Percentiles rank a stretch among this genome's conserved stretches.
Evolutionary conservation across 2,329 filamentous ascomycete genomes (phyloP).

Genomic region (Aureobasidium sp.): DNA sequence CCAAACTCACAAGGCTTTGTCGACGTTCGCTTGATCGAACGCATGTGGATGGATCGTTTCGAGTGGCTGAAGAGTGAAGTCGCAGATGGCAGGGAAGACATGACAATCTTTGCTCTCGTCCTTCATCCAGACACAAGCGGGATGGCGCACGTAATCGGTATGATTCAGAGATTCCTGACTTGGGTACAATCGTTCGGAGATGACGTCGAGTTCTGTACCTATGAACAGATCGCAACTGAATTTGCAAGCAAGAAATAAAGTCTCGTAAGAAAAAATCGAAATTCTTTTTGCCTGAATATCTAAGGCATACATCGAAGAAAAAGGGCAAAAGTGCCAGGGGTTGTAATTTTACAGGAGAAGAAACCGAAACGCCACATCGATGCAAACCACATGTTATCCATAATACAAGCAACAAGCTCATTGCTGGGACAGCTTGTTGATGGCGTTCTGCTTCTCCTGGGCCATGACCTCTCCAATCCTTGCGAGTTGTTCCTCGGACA

Average conservation of each 20-base stretch:
- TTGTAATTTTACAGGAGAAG: slow-evolving; percentile 9
- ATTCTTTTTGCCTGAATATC: neutral
- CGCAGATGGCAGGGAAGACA: slow-evolving; percentile 28
- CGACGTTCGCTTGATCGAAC: slow-evolving; percentile 49
- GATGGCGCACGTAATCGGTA: slow-evolving; percentile 55
- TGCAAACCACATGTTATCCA: slow-evolving; percentile 11
- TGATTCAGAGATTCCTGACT: slow-evolving; percentile 45
- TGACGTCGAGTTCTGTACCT: slow-evolving; percentile 41
- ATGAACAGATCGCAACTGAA: slow-evolving; percentile 36
- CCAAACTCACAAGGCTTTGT: slow-evolving; percentile 53
- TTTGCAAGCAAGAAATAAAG: slow-evolving; percentile 19
- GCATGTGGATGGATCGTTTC: slow-evolving; percentile 55
- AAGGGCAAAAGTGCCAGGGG: neutral
- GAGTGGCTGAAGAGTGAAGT: slow-evolving; percentile 43
- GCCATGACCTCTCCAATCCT: slow-evolving; percentile 37
- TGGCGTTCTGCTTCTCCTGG: slow-evolving; percentile 14
- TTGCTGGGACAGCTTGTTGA: slow-evolving; percentile 7
- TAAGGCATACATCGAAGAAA: neutral
- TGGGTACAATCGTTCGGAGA: slow-evolving; percentile 44
- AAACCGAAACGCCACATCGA: slow-evolving; percentile 8
- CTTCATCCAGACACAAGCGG: slow-evolving; percentile 54
- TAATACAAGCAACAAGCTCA: slow-evolving; percentile 5
- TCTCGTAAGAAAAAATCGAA: neutral
- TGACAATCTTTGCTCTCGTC: slow-evolving; percentile 45
- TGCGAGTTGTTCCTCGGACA: slow-evolving; percentile 33